phyloP scores from a whole-genome alignment of 1,284 basidiomycete genomes.

The Tilletia walkeri region DNA sequence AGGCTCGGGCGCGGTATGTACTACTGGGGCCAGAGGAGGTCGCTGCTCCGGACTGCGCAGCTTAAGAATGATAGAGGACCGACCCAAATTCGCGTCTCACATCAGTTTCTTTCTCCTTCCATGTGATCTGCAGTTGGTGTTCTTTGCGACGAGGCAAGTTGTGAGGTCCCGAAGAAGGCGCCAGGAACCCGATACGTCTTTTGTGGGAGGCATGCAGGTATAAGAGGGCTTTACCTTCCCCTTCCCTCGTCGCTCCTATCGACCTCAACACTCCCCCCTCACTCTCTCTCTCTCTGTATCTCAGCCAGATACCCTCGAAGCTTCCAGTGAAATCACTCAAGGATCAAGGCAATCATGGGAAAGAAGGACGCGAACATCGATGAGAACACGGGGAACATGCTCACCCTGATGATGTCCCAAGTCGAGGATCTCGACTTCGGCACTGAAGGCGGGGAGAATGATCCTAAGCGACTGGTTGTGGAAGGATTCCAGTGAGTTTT shows the following conservation, averaged over 20 bases:
- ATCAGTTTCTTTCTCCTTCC: too few relatives aligned
- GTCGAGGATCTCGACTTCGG: slow-evolving; percentile 42
- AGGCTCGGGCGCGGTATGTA: too few relatives aligned
- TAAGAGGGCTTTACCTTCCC: not conserved
- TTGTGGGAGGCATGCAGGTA: not conserved
- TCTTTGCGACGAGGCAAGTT: not conserved
- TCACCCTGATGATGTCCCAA: slow-evolving; percentile 40
- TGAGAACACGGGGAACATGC: slow-evolving; percentile 29
- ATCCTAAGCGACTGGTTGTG: slow-evolving; percentile 35
- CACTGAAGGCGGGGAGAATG: slow-evolving; percentile 22
- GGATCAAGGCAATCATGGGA: slow-evolving; percentile 18
- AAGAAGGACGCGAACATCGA: slow-evolving; percentile 20
- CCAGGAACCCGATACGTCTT: too few relatives aligned
- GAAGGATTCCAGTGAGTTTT: slow-evolving; percentile 31
- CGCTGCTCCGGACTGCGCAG: too few relatives aligned
- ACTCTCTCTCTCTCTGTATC: not conserved
- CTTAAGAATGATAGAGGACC: too few relatives aligned
- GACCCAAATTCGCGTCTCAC: too few relatives aligned
- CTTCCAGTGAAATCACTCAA: not conserved
- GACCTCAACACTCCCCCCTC: not conserved
- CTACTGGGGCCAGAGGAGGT: too few relatives aligned
- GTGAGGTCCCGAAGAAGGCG: not conserved
- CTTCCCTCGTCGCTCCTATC: not conserved
- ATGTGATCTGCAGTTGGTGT: too few relatives aligned
- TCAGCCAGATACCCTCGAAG: slow-evolving; percentile 29